phyloP scores from a whole-genome alignment of 306 rosid genomes.

The Quercus rubra region DNA sequence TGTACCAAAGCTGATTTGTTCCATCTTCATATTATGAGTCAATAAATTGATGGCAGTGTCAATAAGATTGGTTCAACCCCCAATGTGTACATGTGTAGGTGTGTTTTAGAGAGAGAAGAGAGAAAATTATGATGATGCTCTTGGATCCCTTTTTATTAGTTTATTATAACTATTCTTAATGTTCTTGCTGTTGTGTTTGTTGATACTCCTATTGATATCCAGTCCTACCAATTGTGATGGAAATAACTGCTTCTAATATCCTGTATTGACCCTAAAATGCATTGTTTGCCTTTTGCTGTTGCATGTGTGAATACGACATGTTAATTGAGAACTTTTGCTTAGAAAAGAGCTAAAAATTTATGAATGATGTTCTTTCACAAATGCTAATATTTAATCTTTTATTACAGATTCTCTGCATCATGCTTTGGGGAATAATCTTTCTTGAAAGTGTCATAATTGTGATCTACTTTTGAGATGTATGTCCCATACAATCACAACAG shows the following conservation, averaged over 20 bases:
- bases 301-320: background rate
- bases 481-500: background rate
- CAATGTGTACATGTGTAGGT: too few relatives aligned
- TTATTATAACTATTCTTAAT: too few relatives aligned
- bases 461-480: background rate
- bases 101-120: too few relatives aligned
- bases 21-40: background rate
- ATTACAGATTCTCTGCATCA: background rate
- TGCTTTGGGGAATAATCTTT: background rate
- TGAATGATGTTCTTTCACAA: background rate
- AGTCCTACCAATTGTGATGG: background rate
- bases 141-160: too few relatives aligned
- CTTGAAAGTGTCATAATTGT: background rate
- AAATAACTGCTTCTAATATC: background rate
- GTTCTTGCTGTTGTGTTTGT: too few relatives aligned
- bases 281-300: background rate
- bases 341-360: background rate
- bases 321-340: background rate
- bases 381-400: background rate
- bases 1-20: background rate
- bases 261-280: too few relatives aligned
- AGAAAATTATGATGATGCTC: too few relatives aligned
- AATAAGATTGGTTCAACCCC: background rate
- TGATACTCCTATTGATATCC: background rate
- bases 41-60: background rate